These are phyloP conservation scores for Castanopsis chinensis DNA, from an alignment of 306 rosid genomes.

Conservation along the genomic window DNA sequence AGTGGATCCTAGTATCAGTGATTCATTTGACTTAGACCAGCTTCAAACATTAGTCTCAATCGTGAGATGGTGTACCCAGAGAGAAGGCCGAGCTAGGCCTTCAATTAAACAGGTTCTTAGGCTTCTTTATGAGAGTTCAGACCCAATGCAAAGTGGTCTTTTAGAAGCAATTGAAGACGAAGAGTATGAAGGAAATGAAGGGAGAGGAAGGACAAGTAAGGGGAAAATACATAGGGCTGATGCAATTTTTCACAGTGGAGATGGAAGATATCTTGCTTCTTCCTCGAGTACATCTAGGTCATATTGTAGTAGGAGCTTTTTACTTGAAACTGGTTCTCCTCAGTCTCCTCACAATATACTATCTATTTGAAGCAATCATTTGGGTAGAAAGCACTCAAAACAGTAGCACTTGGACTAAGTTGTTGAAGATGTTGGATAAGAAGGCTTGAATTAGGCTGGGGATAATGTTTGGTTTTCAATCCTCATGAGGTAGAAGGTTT, in stretches of 20 bases:
- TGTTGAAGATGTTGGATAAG: background rate
- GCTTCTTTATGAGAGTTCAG: constrained; percentile 86
- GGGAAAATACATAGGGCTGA: constrained; percentile 64
- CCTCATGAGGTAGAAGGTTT: background rate
- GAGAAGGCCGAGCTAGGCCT: constrained; percentile 84
- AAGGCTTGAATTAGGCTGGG: background rate
- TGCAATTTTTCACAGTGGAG: constrained; percentile 63
- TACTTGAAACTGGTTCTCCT: constrained; percentile 86
- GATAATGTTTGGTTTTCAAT: background rate
- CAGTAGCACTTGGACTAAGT: background rate
- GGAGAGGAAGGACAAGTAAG: constrained; percentile 64
- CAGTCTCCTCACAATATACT: constrained; percentile 71
- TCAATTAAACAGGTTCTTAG: constrained; percentile 90
- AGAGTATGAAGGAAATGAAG: constrained; percentile 56
- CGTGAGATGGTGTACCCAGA: constrained; percentile 90
- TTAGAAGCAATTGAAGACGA: constrained; percentile 59
- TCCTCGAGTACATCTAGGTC: constrained; percentile 98
- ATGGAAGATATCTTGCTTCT: constrained; percentile 89
- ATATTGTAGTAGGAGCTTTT: constrained; percentile 87
- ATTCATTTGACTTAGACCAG: constrained; percentile 75
- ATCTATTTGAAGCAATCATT: constrained; percentile 40
- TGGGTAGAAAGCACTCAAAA: background rate
- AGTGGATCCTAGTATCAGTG: constrained; percentile 71
- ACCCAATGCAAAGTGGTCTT: constrained; percentile 78
- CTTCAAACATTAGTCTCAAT: constrained; percentile 71